Percentiles rank a stretch among this genome's conserved stretches.
Evolutionary conservation across 306 rosid genomes (phyloP).

Genomic region (Carpinus viminea): DNA sequence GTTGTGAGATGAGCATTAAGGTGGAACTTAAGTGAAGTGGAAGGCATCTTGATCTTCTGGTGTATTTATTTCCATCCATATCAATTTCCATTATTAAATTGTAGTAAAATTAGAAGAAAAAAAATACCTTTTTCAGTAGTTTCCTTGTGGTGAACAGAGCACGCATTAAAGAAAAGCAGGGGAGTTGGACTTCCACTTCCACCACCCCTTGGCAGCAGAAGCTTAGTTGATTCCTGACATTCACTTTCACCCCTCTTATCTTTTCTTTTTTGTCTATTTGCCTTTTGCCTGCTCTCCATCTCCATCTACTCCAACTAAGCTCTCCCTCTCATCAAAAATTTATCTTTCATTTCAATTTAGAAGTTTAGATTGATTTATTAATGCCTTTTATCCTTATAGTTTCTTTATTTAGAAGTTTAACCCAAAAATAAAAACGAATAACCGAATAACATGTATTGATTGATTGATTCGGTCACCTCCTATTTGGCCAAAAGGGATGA

Average conservation of each 20-base stretch:
- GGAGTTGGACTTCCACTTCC: too few relatives aligned
- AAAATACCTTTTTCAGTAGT: not conserved
- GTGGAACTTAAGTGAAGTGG: not conserved
- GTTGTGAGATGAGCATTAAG: not conserved
- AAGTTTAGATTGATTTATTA: too few relatives aligned
- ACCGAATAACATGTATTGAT: too few relatives aligned
- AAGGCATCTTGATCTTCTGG: not conserved
- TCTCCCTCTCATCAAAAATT: not conserved
- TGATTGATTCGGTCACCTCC: too few relatives aligned
- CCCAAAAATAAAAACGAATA: not conserved
- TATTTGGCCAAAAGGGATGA: too few relatives aligned
- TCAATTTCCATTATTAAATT: not conserved
- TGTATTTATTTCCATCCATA: slow-evolving; percentile 1
- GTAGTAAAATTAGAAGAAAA: not conserved
- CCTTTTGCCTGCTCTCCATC: not conserved
- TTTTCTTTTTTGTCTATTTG: not conserved
- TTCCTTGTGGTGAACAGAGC: not conserved
- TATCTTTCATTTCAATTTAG: not conserved
- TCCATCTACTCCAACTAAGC: not conserved
- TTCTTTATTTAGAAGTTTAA: not conserved
- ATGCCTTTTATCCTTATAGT: not conserved
- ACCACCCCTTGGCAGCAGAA: too few relatives aligned
- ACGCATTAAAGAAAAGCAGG: not conserved
- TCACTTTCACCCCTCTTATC: not conserved
- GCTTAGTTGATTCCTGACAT: not conserved